Conservation (phyloP, 352 stramenopile genomes). For the Lagenidium giganteum region DNA sequence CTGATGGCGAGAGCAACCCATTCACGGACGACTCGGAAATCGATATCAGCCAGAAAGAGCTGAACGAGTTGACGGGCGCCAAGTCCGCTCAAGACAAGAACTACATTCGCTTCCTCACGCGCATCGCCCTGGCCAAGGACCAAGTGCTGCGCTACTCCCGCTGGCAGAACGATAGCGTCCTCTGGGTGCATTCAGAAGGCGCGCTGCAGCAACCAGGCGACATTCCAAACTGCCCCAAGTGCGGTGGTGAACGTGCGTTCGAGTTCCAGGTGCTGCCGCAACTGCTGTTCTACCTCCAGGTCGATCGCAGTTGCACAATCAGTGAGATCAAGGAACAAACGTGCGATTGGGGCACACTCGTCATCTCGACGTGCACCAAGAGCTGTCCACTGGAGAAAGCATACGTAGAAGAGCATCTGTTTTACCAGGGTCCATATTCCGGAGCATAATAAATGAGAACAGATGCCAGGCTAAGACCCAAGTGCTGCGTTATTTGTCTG, state of each 20-base stretch:
- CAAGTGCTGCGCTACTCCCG: slow-evolving; percentile 88
- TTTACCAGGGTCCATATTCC: slow-evolving; percentile 70
- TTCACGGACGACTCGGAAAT: slow-evolving; percentile 74
- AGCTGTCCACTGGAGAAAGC: slow-evolving; percentile 75
- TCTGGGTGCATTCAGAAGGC: slow-evolving; percentile 85
- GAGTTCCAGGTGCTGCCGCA: slow-evolving; percentile 96
- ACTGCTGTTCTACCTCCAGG: slow-evolving; percentile 89
- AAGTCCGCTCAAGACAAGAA: slow-evolving; percentile 62
- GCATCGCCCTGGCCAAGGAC: slow-evolving; percentile 75
- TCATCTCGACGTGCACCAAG: slow-evolving; percentile 89
- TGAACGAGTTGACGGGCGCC: slow-evolving; percentile 65
- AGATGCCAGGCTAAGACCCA: no score
- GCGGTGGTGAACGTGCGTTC: slow-evolving; percentile 81
- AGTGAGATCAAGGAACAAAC: slow-evolving; percentile 45
- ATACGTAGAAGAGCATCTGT: slow-evolving; percentile 63
- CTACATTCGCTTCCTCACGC: slow-evolving; percentile 79
- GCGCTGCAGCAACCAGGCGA: slow-evolving; percentile 23
- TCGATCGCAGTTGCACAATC: slow-evolving; percentile 62
- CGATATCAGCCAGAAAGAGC: slow-evolving; percentile 66
- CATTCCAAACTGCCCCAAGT: slow-evolving; percentile 76
- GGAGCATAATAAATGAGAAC: slow-evolving; percentile 21
- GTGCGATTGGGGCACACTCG: slow-evolving; percentile 91
- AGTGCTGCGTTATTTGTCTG: no score
- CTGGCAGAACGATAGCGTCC: slow-evolving; percentile 77
- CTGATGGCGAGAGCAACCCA: slow-evolving; percentile 31